Evolutionary conservation across 768 basidiomycete genomes (phyloP).

Genomic region (Mycena belliarum): DNA sequence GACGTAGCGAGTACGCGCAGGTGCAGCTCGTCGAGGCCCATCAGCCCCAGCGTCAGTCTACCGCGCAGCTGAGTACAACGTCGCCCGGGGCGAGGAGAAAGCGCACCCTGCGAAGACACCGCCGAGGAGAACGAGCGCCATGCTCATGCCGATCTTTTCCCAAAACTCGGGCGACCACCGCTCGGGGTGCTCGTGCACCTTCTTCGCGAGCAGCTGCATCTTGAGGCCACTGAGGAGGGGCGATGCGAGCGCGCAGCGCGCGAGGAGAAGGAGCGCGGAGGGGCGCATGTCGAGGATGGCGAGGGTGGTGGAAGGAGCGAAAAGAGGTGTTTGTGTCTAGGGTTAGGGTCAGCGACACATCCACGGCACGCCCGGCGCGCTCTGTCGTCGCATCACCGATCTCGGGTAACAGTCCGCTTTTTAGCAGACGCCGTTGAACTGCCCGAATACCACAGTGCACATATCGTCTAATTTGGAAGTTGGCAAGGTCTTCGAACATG

Average conservation of each 20-base stretch:
- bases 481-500: too few relatives aligned
- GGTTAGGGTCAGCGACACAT: too few relatives aligned
- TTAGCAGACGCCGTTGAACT: too few relatives aligned
- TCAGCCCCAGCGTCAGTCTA: slow-evolving; percentile 87
- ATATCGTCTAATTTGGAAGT: too few relatives aligned
- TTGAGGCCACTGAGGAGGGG: slow-evolving; percentile 1
- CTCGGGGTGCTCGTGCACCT: slow-evolving; percentile 12
- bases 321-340: too few relatives aligned
- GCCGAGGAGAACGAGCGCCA: slow-evolving; percentile 73
- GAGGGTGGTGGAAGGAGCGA: too few relatives aligned
- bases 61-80: not conserved
- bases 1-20: slow-evolving; percentile 82
- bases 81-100: too few relatives aligned
- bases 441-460: too few relatives aligned
- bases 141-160: slow-evolving; percentile 69
- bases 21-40: slow-evolving; percentile 92
- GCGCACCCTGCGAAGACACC: slow-evolving; percentile 92
- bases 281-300: not conserved
- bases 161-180: slow-evolving; percentile 48
- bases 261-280: not conserved
- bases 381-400: too few relatives aligned
- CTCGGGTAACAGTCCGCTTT: too few relatives aligned
- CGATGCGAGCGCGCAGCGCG: not conserved
- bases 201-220: slow-evolving; percentile 1
- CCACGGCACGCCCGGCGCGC: too few relatives aligned